Conservation (phyloP, 2,329 filamentous ascomycete species). For the Pseudogymnoascus sp. region DNA sequence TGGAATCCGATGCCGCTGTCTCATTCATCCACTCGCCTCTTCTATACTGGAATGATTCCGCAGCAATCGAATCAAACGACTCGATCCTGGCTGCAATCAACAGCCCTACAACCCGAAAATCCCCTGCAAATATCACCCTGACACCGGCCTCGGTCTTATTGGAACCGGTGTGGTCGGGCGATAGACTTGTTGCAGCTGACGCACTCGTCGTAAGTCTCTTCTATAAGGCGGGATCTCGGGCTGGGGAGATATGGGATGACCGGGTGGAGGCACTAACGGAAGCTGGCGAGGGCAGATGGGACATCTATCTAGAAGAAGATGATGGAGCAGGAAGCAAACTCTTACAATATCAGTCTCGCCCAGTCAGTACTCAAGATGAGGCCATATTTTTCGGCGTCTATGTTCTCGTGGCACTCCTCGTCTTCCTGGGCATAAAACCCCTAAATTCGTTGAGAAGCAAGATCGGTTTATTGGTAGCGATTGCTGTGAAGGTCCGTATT, state of each 20-base stretch:
- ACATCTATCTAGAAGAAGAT: slow-evolving; percentile 17
- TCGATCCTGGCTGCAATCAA: slow-evolving; percentile 41
- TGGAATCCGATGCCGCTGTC: background rate
- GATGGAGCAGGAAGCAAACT: slow-evolving; percentile 14
- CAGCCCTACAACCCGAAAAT: slow-evolving; percentile 28
- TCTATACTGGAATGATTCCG: slow-evolving; percentile 44
- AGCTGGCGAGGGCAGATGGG: slow-evolving; percentile 15
- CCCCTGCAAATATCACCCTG: slow-evolving; percentile 38
- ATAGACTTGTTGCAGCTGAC: slow-evolving; percentile 39
- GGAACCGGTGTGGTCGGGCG: slow-evolving; percentile 38
- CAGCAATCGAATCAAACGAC: slow-evolving; percentile 31
- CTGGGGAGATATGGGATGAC: slow-evolving; percentile 34
- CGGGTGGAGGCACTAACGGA: slow-evolving; percentile 13
- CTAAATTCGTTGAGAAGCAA: background rate
- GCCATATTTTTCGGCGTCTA: background rate
- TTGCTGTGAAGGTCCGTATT: background rate
- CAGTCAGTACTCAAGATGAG: background rate
- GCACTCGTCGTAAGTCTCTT: slow-evolving; percentile 43
- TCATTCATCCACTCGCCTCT: slow-evolving; percentile 41
- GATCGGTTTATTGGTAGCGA: background rate
- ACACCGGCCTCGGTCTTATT: slow-evolving; percentile 44
- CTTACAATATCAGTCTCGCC: slow-evolving; percentile 6
- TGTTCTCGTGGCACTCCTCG: background rate
- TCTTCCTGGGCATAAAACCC: background rate
- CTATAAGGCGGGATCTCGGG: slow-evolving; percentile 32